phyloP scores from a whole-genome alignment of 768 basidiomycete genomes.

The Heimioporus sp. region DNA sequence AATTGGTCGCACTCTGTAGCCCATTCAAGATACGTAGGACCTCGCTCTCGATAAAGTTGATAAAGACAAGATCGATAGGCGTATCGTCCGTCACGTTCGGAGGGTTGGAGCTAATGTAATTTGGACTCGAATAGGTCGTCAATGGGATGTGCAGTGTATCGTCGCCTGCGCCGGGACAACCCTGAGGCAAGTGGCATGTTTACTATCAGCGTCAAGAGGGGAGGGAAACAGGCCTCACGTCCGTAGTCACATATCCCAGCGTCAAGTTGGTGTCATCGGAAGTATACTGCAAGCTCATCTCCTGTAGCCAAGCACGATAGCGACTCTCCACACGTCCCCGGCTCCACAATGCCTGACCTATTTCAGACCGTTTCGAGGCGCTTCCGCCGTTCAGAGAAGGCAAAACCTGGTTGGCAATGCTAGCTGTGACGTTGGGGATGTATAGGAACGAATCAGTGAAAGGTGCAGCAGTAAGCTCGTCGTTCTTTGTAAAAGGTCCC shows the following conservation, averaged over 20 bases:
- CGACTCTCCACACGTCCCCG: constrained; percentile 50
- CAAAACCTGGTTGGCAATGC: constrained; percentile 52
- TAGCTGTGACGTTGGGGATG: constrained; percentile 51
- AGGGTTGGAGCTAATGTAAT: constrained; percentile 56
- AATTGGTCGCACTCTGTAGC: constrained; percentile 49
- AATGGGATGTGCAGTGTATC: constrained; percentile 65
- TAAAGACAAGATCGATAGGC: constrained; percentile 71
- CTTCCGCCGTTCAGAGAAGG: constrained; percentile 49
- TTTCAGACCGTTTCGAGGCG: constrained; percentile 14
- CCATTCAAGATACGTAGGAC: constrained; percentile 55
- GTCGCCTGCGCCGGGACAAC: constrained; percentile 75
- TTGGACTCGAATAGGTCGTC: constrained; percentile 51
- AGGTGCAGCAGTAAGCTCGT: constrained; percentile 73
- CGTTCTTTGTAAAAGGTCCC: constrained; percentile 77
- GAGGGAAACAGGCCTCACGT: constrained; percentile 42
- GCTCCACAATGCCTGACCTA: constrained; percentile 29
- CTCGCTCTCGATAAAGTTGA: constrained; percentile 60
- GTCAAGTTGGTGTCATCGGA: constrained; percentile 44
- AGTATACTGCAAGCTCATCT: constrained; percentile 42
- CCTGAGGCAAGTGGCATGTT: constrained; percentile 29
- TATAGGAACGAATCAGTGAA: constrained; percentile 65
- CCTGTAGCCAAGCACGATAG: constrained; percentile 56
- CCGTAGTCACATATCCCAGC: constrained; percentile 72
- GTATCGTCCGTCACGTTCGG: constrained; percentile 50
- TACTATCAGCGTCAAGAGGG: not conserved